Evolutionary conservation across 164 flowering plant genomes (phyloP).

Genomic region (Hamamelis virginiana): DNA sequence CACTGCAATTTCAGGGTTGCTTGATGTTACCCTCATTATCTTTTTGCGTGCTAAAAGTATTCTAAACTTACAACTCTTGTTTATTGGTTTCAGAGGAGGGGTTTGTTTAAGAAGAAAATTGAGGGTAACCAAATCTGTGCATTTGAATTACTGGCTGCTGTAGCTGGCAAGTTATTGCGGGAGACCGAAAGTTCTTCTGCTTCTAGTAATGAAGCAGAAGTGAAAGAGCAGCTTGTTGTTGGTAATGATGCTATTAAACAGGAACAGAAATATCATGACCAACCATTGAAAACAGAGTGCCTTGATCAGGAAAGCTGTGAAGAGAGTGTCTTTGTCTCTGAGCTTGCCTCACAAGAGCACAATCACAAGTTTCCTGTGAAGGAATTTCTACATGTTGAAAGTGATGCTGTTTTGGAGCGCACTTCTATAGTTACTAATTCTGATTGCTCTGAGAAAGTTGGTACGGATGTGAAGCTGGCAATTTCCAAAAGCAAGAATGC

Average conservation of each 20-base stretch:
- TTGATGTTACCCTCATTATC: not conserved
- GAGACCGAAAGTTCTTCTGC: slow-evolving; percentile 48
- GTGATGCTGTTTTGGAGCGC: slow-evolving; percentile 19
- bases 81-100: slow-evolving; percentile 26
- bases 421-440: slow-evolving; percentile 20
- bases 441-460: slow-evolving; percentile 18
- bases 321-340: slow-evolving; percentile 18
- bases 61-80: not conserved
- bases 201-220: slow-evolving; percentile 39
- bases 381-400: slow-evolving; percentile 18
- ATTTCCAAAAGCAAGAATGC: slow-evolving; percentile 11
- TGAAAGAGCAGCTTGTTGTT: slow-evolving; percentile 13
- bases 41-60: not conserved
- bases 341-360: slow-evolving; percentile 14
- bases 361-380: slow-evolving; percentile 15
- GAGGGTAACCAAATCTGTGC: slow-evolving; percentile 36
- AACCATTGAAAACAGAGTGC: slow-evolving; percentile 20
- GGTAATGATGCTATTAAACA: slow-evolving; percentile 20
- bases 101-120: slow-evolving; percentile 19
- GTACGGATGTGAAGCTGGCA: slow-evolving; percentile 21
- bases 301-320: slow-evolving; percentile 28
- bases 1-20: not conserved
- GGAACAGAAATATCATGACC: slow-evolving; percentile 17
- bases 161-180: slow-evolving; percentile 45
- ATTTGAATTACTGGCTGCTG: slow-evolving; percentile 46